Base-by-base conservation (phyloP, 352 stramenopile genomes). In the Phytophthora boehmeriae region DNA sequence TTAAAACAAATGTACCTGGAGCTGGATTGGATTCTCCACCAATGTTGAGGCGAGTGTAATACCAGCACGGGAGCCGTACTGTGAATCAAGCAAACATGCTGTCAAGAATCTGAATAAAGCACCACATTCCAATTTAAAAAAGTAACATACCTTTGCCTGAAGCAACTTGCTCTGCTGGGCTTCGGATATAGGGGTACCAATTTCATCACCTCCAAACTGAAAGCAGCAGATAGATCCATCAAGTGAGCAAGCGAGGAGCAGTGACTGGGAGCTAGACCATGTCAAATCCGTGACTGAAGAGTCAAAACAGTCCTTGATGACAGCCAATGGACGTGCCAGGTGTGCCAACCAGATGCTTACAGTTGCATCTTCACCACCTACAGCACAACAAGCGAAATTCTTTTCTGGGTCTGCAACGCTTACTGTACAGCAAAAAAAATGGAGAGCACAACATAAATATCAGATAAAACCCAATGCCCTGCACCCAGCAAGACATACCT, bases 321-420 rank as follows among this genome's bases (percentile, higher is more conserved):
- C 88, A 0, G 83, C 81, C 5, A 96, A 59, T 8, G 88, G 88
- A 2, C 88, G 81, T 28, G 85, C 71, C 34, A 92, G 63, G 56
- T 96, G 83, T 20, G 88, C 83, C 10, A 95, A 67, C 88, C 88
- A 96, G 35, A 96, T 89, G 46, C 83, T 96, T 25, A 96, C 78
- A 22, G 88, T 93, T 27, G 85, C 86, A 38, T 96, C 88, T 14
- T 96, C 83, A 4, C 84, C 81, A 22, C 88, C 88, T 8, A 96
- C 71, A 1, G 86, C 88, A 66, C 88, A 96, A 39, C 88, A 96
- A 10, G 88, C 83, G 63, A 93, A 93, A 39, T 93, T 80, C 35
- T 91, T 91, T n/a, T 95, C 80, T 0, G 80, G 72, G 5, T 76
- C 67, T 32, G 65, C 50, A 45, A 80, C 66, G 25, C 75, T 80